A percentile compares a stretch with the other conserved stretches of the same genome.
phyloP scores from a whole-genome alignment of 2,329 filamentous ascomycete genomes.

The Exophiala alcalophila region DNA sequence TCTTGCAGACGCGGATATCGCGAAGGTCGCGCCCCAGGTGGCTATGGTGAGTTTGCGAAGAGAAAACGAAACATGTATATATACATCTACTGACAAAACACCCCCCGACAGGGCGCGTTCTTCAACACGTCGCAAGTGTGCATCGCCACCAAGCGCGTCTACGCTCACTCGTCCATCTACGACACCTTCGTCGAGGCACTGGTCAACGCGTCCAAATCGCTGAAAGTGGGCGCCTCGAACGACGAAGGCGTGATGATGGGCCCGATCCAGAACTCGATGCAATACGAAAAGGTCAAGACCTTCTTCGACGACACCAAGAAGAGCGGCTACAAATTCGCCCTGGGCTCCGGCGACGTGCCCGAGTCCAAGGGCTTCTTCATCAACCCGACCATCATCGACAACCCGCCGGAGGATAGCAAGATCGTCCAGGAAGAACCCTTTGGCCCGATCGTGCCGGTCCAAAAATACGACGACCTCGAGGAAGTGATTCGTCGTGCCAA shows the following conservation, averaged over 20 bases:
- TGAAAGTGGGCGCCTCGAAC: conserved; percentile 33
- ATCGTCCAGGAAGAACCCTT: conserved; percentile 47
- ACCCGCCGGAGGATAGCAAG: conserved; percentile 30
- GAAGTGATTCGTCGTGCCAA: conserved; percentile 50
- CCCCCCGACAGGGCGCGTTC: conserved; percentile 43
- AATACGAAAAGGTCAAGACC: conserved; percentile 58
- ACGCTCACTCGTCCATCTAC: conserved; percentile 56
- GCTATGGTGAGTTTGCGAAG: conserved; percentile 39
- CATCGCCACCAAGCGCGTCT: conserved; percentile 54
- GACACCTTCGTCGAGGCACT: conserved; percentile 47
- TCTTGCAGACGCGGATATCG: conserved; percentile 56
- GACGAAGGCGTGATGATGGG: conserved; percentile 52
- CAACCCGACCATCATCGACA: conserved; percentile 47
- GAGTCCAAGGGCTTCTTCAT: conserved; percentile 49
- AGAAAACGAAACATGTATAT: neutral
- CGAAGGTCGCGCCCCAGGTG: conserved; percentile 46
- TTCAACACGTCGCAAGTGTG: conserved; percentile 59
- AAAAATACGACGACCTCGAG: conserved; percentile 46
- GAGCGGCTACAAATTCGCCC: conserved; percentile 54
- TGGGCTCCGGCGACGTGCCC: conserved; percentile 44
- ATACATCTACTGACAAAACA: neutral
- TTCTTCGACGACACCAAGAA: conserved; percentile 56
- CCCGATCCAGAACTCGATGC: conserved; percentile 63
- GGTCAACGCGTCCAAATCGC: conserved; percentile 38
- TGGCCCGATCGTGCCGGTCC: conserved; percentile 50